phyloP scores from a whole-genome alignment of 192 early-diverging fungal species.

The Mycoemilia scoparia region DNA sequence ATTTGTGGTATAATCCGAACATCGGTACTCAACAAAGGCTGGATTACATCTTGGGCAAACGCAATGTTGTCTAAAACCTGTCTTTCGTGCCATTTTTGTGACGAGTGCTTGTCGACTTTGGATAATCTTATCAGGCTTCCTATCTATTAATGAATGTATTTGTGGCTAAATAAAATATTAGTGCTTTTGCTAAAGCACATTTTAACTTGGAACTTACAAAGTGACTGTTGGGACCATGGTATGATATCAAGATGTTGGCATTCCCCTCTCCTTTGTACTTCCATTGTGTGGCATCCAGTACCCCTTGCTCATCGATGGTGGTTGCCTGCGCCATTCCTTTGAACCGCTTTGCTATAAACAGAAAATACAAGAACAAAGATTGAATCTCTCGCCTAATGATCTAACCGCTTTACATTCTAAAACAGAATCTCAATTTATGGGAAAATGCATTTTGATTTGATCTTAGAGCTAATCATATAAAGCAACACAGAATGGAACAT shows the following conservation, averaged over 20 bases:
- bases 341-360: no score
- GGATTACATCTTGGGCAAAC: constrained; percentile 24
- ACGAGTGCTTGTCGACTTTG: constrained; percentile 7
- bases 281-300: constrained; percentile 28
- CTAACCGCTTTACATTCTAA: not conserved
- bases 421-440: not conserved
- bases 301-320: not conserved
- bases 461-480: no score
- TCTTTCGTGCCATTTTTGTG: constrained; percentile 1
- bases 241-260: constrained; percentile 43
- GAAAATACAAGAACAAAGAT: not conserved
- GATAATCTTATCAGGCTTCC: no score
- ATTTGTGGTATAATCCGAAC: constrained; percentile 25
- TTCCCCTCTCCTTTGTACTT: constrained; percentile 57
- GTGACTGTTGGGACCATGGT: constrained; percentile 23
- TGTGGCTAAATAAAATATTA: no score
- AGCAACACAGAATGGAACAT: no score
- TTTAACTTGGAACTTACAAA: constrained; percentile 6
- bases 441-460: no score
- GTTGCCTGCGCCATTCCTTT: no score
- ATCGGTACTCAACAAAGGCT: constrained; percentile 22
- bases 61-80: not conserved
- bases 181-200: not conserved
- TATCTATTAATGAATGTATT: no score
- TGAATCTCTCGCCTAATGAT: not conserved